phyloP scores from a whole-genome alignment of 192 early-diverging fungal genomes.

The Cladochytrium replicatum region DNA sequence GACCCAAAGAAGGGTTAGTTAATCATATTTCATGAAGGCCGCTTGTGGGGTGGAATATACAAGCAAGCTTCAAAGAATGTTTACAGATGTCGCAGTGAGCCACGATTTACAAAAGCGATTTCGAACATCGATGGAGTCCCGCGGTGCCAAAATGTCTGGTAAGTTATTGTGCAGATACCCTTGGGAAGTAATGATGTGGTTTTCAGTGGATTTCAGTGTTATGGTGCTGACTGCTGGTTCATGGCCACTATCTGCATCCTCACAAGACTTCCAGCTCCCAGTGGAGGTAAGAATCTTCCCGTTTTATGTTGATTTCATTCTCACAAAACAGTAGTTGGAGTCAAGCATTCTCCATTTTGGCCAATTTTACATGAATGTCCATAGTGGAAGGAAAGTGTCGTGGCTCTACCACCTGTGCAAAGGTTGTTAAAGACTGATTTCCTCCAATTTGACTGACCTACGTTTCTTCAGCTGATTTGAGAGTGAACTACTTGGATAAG shows the following conservation, averaged over 20 bases:
- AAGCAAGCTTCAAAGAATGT: slow-evolving; percentile 75
- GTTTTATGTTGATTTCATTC: no score
- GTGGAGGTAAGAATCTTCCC: slow-evolving; percentile 21
- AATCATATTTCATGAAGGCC: slow-evolving; percentile 25
- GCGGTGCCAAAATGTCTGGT: slow-evolving; percentile 39
- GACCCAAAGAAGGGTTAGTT: background rate
- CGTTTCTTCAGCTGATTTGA: slow-evolving; percentile 47
- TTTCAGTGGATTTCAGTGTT: slow-evolving; percentile 57
- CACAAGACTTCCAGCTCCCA: slow-evolving; percentile 28
- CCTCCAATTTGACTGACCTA: no score
- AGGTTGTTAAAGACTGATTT: no score
- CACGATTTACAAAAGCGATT: slow-evolving; percentile 46
- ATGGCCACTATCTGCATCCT: slow-evolving; percentile 55
- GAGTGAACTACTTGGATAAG: slow-evolving; percentile 56
- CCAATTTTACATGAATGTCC: slow-evolving; percentile 56
- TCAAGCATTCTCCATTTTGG: slow-evolving; percentile 57
- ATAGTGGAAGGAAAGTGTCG: slow-evolving; percentile 65
- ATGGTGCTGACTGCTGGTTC: slow-evolving; percentile 70
- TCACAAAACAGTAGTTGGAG: slow-evolving; percentile 39
- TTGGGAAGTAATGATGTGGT: slow-evolving; percentile 7
- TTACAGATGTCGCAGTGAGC: slow-evolving; percentile 73
- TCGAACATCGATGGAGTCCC: slow-evolving; percentile 23
- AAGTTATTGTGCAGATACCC: slow-evolving; percentile 4
- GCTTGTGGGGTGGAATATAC: slow-evolving; percentile 82
- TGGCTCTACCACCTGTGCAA: slow-evolving; percentile 76